Base-by-base conservation (phyloP, 805 yeast genomes). In the Priceomyces carsonii region DNA sequence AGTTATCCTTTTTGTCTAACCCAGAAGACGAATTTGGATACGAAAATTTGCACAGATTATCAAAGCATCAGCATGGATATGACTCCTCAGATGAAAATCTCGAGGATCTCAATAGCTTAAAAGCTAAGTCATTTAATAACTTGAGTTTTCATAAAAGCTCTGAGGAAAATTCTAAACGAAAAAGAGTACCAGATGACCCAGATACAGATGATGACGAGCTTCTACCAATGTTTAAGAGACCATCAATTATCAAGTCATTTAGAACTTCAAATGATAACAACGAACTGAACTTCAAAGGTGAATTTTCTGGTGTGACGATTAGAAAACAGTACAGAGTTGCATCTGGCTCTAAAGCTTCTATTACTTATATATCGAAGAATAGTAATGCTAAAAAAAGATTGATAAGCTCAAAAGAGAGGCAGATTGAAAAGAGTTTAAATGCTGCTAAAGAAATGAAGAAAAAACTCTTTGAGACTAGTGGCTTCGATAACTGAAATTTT, bases 291-390 rank as follows among this genome's bases (percentile, higher is more conserved):
- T 66, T 36, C 16, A 47, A 52, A 16, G 50, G 61, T 5, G 43
- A 39, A 12, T 68, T 68, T 41, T 51, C 63, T 15, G 73, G 73
- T 5, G 84, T 81, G 13, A 77, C 76, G 1, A 57, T 77, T 4
- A 68, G 77, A 29, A 74, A 73, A 21, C 68, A 73, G 18, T 75
- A 77, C 48, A 79, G 70, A 51, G 69, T 72, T 8, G 81, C 77
- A 1, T 67, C 78, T 1, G 76, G 82, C 6, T 61, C 76, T 4
- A 74, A 69, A 41, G 77, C 84, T 1, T 75, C 84, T 6, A 73
- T 84, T 43, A 73, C 82, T 29, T 73, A 73, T 36, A 52, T 77
- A 50, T 75, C 81, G 8, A 60, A 51, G 30, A 46, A 33, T 26
- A 45, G 30, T 17, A 57, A 56, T 28, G 53, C 57, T 18, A 55